These are phyloP conservation scores for Eragrostis nindensis DNA, from an alignment of 176 grass and related monocot species.

Conservation along the genomic window DNA sequence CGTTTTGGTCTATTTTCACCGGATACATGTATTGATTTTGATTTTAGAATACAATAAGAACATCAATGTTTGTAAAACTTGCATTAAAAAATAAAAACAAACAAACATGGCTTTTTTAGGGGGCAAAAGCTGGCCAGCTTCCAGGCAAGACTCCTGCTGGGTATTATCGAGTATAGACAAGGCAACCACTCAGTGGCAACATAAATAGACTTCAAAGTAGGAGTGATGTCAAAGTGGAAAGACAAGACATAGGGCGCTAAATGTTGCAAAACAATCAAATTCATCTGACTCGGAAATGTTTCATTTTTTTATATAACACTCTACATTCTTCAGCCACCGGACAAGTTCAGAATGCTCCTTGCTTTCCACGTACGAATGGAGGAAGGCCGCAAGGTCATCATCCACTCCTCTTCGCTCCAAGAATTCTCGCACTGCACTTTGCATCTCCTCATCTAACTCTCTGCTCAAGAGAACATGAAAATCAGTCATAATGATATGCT, in stretches of 20 bases:
- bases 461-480: constrained; percentile 35
- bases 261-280: neutral
- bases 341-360: constrained; percentile 73
- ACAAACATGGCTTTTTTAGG: neutral
- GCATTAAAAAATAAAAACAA: neutral
- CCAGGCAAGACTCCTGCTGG: no score
- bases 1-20: neutral
- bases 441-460: constrained; percentile 90
- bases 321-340: constrained; percentile 67
- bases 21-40: neutral
- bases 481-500: constrained; percentile 17
- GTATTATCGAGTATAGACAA: no score
- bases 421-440: constrained; percentile 56
- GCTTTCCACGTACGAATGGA: constrained; percentile 67
- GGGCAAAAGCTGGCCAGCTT: neutral
- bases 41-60: neutral
- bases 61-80: neutral
- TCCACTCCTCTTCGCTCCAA: constrained; percentile 76
- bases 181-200: neutral
- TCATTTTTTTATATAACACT: constrained; percentile 61
- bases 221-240: neutral
- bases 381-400: constrained; percentile 72
- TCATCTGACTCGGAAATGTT: neutral
- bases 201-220: neutral
- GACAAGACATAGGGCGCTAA: neutral